Evolutionary conservation across 176 grass and related monocot species (phyloP).

Genomic region (Panicum miliaceum): DNA sequence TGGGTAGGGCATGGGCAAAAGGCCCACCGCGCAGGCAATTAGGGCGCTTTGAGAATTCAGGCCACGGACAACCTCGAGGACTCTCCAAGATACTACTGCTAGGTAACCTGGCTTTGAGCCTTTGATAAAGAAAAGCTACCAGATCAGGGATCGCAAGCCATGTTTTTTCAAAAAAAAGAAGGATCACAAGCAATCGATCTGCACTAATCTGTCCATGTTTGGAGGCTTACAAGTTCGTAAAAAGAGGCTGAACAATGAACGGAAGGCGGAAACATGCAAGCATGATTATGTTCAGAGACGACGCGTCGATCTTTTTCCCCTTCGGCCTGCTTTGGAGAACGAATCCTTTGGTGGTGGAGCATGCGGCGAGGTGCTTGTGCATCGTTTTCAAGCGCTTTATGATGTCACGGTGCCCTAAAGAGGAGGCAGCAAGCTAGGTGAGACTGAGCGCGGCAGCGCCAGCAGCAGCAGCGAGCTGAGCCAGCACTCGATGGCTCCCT

Average conservation of each 20-base stretch:
- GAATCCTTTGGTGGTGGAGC: not conserved
- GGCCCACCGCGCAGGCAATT: not conserved
- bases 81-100: not conserved
- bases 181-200: not conserved
- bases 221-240: not conserved
- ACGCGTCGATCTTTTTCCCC: not conserved
- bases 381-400: constrained; percentile 25
- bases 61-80: too few species aligned
- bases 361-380: not conserved
- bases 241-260: not conserved
- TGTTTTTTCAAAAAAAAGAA: not conserved
- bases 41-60: not conserved
- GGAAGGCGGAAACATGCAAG: not conserved
- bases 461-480: not conserved
- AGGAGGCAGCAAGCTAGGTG: constrained; percentile 6
- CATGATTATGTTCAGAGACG: constrained; percentile 16
- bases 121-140: constrained; percentile 10
- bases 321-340: not conserved
- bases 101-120: not conserved
- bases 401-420: constrained; percentile 29
- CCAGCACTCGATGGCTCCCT: constrained; percentile 27
- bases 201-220: not conserved
- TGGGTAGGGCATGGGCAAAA: constrained; percentile 10
- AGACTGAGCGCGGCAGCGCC: not conserved
- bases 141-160: too few species aligned